These are phyloP conservation scores for Excoecaria cochinchinensis DNA, from an alignment of 345 rosid species.

Conservation along the genomic window DNA sequence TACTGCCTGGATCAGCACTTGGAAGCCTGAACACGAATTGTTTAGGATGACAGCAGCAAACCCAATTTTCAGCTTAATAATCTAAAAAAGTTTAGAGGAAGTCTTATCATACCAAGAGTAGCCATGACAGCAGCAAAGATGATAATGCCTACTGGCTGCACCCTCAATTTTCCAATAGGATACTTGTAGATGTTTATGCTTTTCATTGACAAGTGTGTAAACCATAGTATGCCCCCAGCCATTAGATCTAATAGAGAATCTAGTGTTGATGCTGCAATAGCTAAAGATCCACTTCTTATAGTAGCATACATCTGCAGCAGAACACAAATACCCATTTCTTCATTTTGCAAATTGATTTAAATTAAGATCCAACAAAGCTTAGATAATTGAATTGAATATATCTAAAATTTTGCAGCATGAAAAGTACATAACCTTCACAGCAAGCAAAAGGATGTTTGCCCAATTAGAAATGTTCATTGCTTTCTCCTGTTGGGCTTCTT, in stretches of 20 bases:
- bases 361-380: too few species aligned
- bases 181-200: slow-evolving; percentile 75
- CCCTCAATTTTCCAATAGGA: slow-evolving; percentile 91
- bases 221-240: slow-evolving; percentile 97
- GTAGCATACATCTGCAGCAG: slow-evolving; percentile 73
- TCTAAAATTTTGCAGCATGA: background rate
- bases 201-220: slow-evolving; percentile 85
- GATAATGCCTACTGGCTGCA: slow-evolving; percentile 90
- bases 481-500: slow-evolving; percentile 52
- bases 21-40: slow-evolving; percentile 52
- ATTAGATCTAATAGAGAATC: slow-evolving; percentile 91
- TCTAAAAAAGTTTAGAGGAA: background rate
- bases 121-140: slow-evolving; percentile 93
- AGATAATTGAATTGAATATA: background rate
- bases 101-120: slow-evolving; percentile 60
- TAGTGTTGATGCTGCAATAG: slow-evolving; percentile 89
- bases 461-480: slow-evolving; percentile 82
- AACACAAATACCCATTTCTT: background rate
- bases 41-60: too few species aligned
- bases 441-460: slow-evolving; percentile 67
- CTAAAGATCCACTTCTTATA: slow-evolving; percentile 80
- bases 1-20: slow-evolving; percentile 62
- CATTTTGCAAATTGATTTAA: too few species aligned
- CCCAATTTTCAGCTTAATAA: too few species aligned
- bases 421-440: slow-evolving; percentile 50